Conservation (phyloP, 2,329 filamentous ascomycete species). For the Colletotrichum chlorophyti region DNA sequence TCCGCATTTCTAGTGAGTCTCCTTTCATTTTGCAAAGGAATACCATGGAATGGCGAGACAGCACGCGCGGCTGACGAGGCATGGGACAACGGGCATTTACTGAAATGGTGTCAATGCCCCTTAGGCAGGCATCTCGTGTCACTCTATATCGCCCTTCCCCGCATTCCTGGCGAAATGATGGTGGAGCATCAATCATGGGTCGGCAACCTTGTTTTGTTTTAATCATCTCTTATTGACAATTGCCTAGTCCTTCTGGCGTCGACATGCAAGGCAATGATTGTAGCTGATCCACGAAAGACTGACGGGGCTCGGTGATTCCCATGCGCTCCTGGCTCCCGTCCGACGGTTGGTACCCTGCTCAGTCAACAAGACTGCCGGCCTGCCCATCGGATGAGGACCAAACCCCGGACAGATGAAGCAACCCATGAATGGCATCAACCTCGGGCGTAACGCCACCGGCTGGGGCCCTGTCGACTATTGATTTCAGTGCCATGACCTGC, state of each 20-base stretch:
- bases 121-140: background rate
- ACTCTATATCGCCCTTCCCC: constrained; percentile 14
- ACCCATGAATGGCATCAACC: constrained; percentile 8
- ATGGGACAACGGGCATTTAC: background rate
- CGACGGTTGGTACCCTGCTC: no score
- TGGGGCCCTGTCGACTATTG: background rate
- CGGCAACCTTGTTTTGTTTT: no score
- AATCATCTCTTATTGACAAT: no score
- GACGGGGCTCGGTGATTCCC: no score
- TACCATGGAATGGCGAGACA: background rate
- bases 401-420: no score
- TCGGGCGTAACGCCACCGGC: constrained; percentile 17
- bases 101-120: background rate
- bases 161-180: constrained; percentile 20
- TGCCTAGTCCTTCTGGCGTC: no score
- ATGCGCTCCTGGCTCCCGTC: no score
- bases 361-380: no score
- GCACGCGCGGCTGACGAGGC: constrained; percentile 8
- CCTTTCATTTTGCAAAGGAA: background rate
- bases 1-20: constrained; percentile 12
- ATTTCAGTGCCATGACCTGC: background rate
- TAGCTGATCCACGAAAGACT: no score
- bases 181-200: background rate
- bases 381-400: background rate
- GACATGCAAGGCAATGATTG: no score